Base-by-base conservation (phyloP, 768 basidiomycete genomes). In the Phlebiopsis flavidoalba region DNA sequence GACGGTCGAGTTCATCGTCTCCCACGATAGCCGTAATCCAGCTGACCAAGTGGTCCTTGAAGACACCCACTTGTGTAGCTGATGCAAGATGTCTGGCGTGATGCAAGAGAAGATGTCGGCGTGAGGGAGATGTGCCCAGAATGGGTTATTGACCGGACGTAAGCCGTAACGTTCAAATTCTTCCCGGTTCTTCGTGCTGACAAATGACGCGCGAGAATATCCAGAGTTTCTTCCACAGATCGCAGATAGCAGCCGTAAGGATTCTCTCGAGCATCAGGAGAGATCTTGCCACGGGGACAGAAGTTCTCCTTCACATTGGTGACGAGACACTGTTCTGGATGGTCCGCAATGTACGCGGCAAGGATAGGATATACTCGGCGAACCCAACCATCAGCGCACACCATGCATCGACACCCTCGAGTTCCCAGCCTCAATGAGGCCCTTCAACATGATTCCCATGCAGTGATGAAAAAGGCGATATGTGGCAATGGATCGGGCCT, bases 61-160 rank as follows among this genome's bases (percentile, higher is more conserved):
- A 77, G 3, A 79, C 61, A n/a, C n/a, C 0, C 80, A 79, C 62
- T 81, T 77, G 66, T 81, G 73, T 0, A 81, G 69, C 61, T 80
- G 77, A 60, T 83, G 80, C n/a, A 80, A 72, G 19, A 79, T 43
- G 67, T 79, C 67, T 17, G 73, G 71, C 1, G 74, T 76, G 43
- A 80, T 62, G 31, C 60, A 70, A 0, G 50, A 5, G 63, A 76
- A 78, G 21, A 81, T 80, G 61, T 82, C 54, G 24, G 63, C 57
- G 57, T 68, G 71, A 0, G 77, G 78, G 17, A 80, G 65, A 33
- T 74, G 60, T 1, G 53, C 46, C 79, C 79, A 80, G 49, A 61
- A 60, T 6, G 63, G 66, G 22, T 61, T 51, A 11, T 63, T 57
- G 1, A 62, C 60, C 6, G 69, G 36, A 10, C 62, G 61, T 11